Percentiles rank a stretch among this genome's conserved stretches.
Evolutionary conservation across 441 rosid species (phyloP).

Genomic region (Populus trichocarpa): DNA sequence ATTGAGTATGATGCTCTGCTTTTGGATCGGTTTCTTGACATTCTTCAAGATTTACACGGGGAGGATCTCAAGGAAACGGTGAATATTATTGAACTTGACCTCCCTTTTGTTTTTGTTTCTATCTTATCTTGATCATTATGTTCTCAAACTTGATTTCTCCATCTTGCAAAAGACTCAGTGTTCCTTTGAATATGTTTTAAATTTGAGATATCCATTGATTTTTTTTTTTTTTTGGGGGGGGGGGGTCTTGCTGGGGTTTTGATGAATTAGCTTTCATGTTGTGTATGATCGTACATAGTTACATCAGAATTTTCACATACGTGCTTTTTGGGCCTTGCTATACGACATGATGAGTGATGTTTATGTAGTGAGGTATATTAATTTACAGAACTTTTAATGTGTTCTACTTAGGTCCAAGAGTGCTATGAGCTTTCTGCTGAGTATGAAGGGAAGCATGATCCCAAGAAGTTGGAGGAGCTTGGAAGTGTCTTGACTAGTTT

Average conservation of each 20-base stretch:
- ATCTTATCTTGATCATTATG: not conserved
- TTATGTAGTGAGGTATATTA: not conserved
- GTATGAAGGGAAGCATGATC: no score
- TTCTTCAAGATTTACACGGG: constrained; percentile 90
- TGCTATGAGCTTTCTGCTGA: no score
- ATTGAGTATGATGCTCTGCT: constrained; percentile 94
- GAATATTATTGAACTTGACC: not conserved
- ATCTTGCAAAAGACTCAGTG: not conserved
- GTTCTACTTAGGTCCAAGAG: constrained; percentile 58
- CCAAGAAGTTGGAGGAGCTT: no score
- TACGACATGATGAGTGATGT: constrained; percentile 2
- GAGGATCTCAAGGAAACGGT: constrained; percentile 92
- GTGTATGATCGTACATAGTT: not conserved
- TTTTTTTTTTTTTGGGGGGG: no score
- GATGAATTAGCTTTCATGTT: not conserved
- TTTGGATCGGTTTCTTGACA: constrained; percentile 86
- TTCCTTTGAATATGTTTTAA: not conserved
- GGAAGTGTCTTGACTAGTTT: constrained; percentile 66
- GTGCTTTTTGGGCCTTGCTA: not conserved
- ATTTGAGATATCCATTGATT: not conserved
- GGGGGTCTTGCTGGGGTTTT: not conserved
- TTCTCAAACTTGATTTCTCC: not conserved
- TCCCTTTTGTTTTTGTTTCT: not conserved
- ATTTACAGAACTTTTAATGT: not conserved
- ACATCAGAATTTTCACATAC: not conserved